These are phyloP conservation scores for Lyophyllum semitale DNA, from an alignment of 768 basidiomycete species.

Conservation along the genomic window DNA sequence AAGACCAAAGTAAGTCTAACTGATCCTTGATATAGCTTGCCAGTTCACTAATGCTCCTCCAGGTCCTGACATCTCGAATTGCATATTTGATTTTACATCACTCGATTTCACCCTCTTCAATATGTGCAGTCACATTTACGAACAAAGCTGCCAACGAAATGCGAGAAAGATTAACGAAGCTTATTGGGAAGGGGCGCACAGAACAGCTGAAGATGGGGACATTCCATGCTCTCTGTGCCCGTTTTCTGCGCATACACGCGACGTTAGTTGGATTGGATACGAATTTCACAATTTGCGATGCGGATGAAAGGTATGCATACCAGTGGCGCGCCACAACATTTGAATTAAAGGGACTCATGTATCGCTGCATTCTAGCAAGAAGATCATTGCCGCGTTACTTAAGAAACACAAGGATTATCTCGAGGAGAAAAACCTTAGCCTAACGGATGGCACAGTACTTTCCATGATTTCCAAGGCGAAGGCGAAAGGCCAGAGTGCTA, in stretches of 20 bases:
- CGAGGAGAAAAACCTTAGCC: conserved; percentile 42
- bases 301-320: conserved; percentile 67
- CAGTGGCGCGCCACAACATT: background rate
- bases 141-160: conserved; percentile 80
- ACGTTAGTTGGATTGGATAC: conserved; percentile 55
- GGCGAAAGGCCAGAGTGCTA: conserved; percentile 60
- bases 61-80: conserved; percentile 46
- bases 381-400: conserved; percentile 58
- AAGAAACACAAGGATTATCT: conserved; percentile 57
- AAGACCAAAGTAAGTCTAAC: conserved; percentile 57
- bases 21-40: background rate
- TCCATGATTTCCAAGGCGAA: conserved; percentile 78
- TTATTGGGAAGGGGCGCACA: conserved; percentile 65
- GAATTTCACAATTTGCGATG: conserved; percentile 84
- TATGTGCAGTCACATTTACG: conserved; percentile 85
- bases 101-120: conserved; percentile 50
- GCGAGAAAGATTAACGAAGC: conserved; percentile 40
- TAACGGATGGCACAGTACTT: conserved; percentile 56
- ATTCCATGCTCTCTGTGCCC: conserved; percentile 76
- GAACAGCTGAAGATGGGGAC: conserved; percentile 68
- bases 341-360: background rate
- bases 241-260: conserved; percentile 69
- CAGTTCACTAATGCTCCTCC: background rate
- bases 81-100: conserved; percentile 63
- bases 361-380: conserved; percentile 50